These are phyloP conservation scores for Ilyonectria robusta DNA, from an alignment of 2,329 filamentous ascomycete genomes.

Conservation along the genomic window DNA sequence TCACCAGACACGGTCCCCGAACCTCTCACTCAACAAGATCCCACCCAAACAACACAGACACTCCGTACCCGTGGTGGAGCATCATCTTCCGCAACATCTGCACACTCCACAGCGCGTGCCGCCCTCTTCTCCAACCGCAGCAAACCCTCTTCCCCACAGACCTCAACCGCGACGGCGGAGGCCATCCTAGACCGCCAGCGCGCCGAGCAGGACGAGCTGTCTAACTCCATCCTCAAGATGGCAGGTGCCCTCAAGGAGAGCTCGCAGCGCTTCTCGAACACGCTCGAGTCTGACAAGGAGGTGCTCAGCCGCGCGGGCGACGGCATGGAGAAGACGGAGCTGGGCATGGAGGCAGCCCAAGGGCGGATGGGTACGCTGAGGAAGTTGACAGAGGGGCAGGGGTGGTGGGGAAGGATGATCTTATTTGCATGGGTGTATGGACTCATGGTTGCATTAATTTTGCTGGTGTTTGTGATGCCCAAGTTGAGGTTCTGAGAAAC, in stretches of 20 bases:
- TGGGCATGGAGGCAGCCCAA: conserved; percentile 82
- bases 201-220: conserved; percentile 85
- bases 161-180: conserved; percentile 72
- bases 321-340: conserved; percentile 83
- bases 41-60: conserved; percentile 53
- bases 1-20: conserved; percentile 24
- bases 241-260: conserved; percentile 83
- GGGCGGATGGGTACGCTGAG: conserved; percentile 83
- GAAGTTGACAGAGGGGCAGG: conserved; percentile 88
- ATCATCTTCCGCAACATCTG: conserved; percentile 39
- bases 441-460: conserved; percentile 81
- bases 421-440: conserved; percentile 88
- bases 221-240: conserved; percentile 84
- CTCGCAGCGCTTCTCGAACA: conserved; percentile 78
- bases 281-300: conserved; percentile 80
- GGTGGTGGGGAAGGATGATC: conserved; percentile 87
- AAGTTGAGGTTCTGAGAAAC: conserved; percentile 83
- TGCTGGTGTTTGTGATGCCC: conserved; percentile 88
- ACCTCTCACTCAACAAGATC: conserved; percentile 30
- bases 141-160: conserved; percentile 53
- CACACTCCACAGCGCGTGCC: conserved; percentile 57
- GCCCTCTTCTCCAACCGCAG: conserved; percentile 61
- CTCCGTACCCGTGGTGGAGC: conserved; percentile 52
- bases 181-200: conserved; percentile 82
- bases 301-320: conserved; percentile 79